Base-by-base conservation (phyloP, 2,329 filamentous ascomycete species). In the Ilyonectria destructans region DNA sequence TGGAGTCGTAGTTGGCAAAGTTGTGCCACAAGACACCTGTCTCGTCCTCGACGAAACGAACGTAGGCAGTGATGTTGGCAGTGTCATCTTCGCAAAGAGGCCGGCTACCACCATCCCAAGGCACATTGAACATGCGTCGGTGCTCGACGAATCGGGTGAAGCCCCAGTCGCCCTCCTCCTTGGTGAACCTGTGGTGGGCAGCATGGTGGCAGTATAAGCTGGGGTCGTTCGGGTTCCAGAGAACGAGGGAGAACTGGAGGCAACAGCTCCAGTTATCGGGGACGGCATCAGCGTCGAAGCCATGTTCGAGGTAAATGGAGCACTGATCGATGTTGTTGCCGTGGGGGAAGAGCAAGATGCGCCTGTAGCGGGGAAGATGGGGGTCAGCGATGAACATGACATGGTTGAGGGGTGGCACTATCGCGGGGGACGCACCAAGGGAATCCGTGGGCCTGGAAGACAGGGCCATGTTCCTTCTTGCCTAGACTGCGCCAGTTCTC, bases 91-190 rank as follows among this genome's bases (percentile, higher is more conserved):
- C 93, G 19, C 95, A 88, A 72, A 97, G 87, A 9, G 92, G 94
- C 65, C 93, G 88, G 43, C 82, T 84, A 23, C 85, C 84, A 23
- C 90, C 89, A 65, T 96, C 93, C 89, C 92, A 97, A 2, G 90
- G 87, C 37, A 91, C 85, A 68, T 91, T 92, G 78, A 98, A 97
- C 80, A 98, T 92, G 77, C 91, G 92, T 61, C 94, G 89, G 57
- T 97, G 88, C 80, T 98, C 96, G 13, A 95, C 91, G 78, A 98
- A 99, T 63, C 96, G 87, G n/a, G 96, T 99, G 80, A 99, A 99
- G 1, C 96, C 96, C 96, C 96, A 99, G 77, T 99, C 96, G 26
- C 94, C 95, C 81, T 99, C 96, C 49, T 98, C 96, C 71, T 93
- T 93, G 4, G 95, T 98, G 81, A 98, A 99, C 67, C 96, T 92